Evolutionary conservation across 2,329 filamentous ascomycete species (phyloP), one percentile per base, ranked within the genome.

Genomic region (Atkinsonella texensis): DNA sequence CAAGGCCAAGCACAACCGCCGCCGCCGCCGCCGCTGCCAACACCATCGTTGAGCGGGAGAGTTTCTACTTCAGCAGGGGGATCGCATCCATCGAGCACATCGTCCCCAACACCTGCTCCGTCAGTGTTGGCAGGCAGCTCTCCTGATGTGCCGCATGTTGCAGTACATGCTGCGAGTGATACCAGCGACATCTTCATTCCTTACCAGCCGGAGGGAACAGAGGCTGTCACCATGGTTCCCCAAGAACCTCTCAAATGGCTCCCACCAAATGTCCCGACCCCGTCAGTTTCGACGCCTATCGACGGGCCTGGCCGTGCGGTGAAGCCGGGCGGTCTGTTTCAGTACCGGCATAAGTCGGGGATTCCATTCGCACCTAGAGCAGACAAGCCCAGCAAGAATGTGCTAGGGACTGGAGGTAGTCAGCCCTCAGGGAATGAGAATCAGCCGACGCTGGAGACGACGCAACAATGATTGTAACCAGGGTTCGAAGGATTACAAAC

Each of bases 151-250:
- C 60, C 62, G 2, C 61, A 60, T 11, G 60, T 62, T 8, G 53
- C 60, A 5, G 51, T 62, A n/a, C 59, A 65, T 28, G 51, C 59
- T 15, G 58, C 55, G 39, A 55, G 53, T 23, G 60, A 64, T 42
- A 44, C 51, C 3, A 48, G 55, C 2, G 70, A 75, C 48, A 59
- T 74, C 20, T 81, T 81, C 54, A 67, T 81, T 23, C 70, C 70
- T 0, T 80, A 80, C 55, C 74, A 80, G 53, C 76, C 78, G 0
- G 71, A 77, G n/a, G 78, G 77, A 0, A 73, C 75, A 1, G 54
- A 65, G 0, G 68, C 76, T 0, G 60, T 64, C 4, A 49, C 70
- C 1, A 55, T 72, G 15, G 58, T 64, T 7, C 65, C 64, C 33
- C 61, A 67, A 32, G 70, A 72, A 54, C 63, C 69, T 4, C 63